Evolutionary conservation across 179 eudicot genomes (phyloP).

Genomic region (Heliamphora pulchella): DNA sequence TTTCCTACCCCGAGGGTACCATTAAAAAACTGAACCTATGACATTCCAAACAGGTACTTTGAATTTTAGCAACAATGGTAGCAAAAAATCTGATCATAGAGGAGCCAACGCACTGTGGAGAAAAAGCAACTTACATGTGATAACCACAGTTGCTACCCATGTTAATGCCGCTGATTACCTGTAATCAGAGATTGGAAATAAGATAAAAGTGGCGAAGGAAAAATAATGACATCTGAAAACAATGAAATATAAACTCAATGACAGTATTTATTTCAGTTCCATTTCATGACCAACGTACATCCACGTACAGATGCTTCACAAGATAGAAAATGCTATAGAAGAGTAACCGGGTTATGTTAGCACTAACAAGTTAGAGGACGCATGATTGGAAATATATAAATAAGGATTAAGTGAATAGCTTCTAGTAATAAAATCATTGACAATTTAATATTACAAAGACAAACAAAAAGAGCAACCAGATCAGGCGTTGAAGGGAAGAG

Average conservation of each 20-base stretch:
- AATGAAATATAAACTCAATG: background rate
- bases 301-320: background rate
- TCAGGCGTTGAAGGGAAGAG: slow-evolving; percentile 71
- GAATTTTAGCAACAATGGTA: background rate
- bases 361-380: background rate
- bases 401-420: background rate
- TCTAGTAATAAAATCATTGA: background rate
- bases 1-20: no score
- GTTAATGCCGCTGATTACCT: slow-evolving; percentile 99
- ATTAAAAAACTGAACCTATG: background rate
- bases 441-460: background rate
- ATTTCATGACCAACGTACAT: background rate
- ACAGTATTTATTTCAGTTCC: background rate
- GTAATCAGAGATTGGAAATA: slow-evolving; percentile 19
- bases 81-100: slow-evolving; percentile 7
- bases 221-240: background rate
- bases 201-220: background rate
- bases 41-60: background rate
- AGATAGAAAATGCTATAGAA: slow-evolving; percentile 3
- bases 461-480: slow-evolving; percentile 39
- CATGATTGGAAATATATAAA: background rate
- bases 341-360: background rate
- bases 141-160: slow-evolving; percentile 95
- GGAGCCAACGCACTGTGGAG: background rate
- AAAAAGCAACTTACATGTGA: slow-evolving; percentile 61